Percentiles rank a stretch among this genome's conserved stretches.
phyloP scores from a whole-genome alignment of 768 basidiomycete genomes.

The Boletus speciosus region DNA sequence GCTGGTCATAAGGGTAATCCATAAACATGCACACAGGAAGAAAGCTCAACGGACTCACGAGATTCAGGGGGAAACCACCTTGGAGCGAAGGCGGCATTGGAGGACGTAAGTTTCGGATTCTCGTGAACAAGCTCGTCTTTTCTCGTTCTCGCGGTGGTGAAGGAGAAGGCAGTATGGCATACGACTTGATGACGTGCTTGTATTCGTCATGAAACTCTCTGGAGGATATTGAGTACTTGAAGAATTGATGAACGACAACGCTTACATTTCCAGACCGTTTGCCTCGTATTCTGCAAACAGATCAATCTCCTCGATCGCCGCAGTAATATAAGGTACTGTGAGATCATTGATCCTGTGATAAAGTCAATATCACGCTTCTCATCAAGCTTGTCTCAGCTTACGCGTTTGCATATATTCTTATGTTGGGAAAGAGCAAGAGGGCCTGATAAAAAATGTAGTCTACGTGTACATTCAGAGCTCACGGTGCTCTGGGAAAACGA shows the following conservation, averaged over 20 bases:
- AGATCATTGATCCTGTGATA: constrained; percentile 57
- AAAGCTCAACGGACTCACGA: constrained; percentile 43
- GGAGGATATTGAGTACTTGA: constrained; percentile 3
- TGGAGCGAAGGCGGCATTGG: constrained; percentile 59
- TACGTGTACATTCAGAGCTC: constrained; percentile 24
- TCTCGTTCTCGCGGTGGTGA: constrained; percentile 43
- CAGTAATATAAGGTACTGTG: constrained; percentile 82
- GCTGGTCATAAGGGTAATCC: constrained; percentile 31
- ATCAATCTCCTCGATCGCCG: constrained; percentile 67
- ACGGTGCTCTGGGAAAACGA: background rate
- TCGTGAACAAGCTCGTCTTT: constrained; percentile 41
- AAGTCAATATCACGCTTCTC: background rate
- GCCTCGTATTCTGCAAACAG: constrained; percentile 53
- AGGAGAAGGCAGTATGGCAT: constrained; percentile 42
- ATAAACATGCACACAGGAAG: background rate
- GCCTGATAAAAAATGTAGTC: constrained; percentile 76
- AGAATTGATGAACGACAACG: constrained; percentile 1
- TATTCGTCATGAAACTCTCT: constrained; percentile 61
- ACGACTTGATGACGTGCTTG: constrained; percentile 52
- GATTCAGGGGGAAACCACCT: constrained; percentile 63
- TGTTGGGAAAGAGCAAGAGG: constrained; percentile 59
- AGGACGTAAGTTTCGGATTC: constrained; percentile 37
- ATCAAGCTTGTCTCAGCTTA: constrained; percentile 30
- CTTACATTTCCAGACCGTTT: constrained; percentile 64
- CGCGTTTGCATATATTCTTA: constrained; percentile 82